Evolutionary conservation across 2,329 filamentous ascomycete genomes (phyloP).

Genomic region (Cordyceps sp.): DNA sequence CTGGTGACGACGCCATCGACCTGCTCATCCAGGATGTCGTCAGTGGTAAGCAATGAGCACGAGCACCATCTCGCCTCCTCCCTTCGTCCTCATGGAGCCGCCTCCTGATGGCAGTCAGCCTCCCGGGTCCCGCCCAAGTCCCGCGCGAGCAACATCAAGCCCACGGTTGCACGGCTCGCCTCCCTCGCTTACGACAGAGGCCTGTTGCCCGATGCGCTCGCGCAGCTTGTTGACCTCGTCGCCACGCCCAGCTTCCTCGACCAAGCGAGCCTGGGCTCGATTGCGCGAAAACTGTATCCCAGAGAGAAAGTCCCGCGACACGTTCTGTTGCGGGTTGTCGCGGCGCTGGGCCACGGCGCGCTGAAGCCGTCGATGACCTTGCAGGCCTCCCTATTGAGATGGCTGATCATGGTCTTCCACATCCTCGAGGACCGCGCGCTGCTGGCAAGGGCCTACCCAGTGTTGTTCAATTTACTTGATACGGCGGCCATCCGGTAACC

Average conservation of each 20-base stretch:
- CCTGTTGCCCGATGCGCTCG: slow-evolving; percentile 41
- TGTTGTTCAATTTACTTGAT: slow-evolving; percentile 69
- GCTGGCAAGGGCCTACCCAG: slow-evolving; percentile 53
- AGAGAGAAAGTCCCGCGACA: slow-evolving; percentile 42
- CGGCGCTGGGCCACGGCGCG: slow-evolving; percentile 60
- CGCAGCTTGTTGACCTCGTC: slow-evolving; percentile 48
- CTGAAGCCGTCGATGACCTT: slow-evolving; percentile 56
- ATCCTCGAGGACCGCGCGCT: slow-evolving; percentile 45
- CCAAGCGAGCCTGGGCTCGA: slow-evolving; percentile 51
- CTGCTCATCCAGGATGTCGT: slow-evolving; percentile 20
- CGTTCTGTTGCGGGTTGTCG: slow-evolving; percentile 48
- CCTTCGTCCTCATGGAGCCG: too few relatives aligned
- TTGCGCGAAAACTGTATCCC: slow-evolving; percentile 65
- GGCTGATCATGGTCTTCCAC: slow-evolving; percentile 64
- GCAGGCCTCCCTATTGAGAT: slow-evolving; percentile 57
- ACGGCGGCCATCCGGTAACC: slow-evolving; percentile 55
- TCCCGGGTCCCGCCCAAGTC: slow-evolving; percentile 48
- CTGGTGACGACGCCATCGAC: slow-evolving; percentile 15
- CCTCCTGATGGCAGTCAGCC: slow-evolving; percentile 19
- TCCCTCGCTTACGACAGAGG: slow-evolving; percentile 52
- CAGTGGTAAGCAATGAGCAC: slow-evolving; percentile 11
- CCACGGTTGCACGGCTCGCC: slow-evolving; percentile 44
- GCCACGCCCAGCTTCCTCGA: slow-evolving; percentile 54
- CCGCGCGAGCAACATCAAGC: slow-evolving; percentile 43
- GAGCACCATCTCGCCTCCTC: too few relatives aligned